Evolutionary conservation across 2,329 filamentous ascomycete genomes (phyloP).

Genomic region (Plectosphaerella plurivora): DNA sequence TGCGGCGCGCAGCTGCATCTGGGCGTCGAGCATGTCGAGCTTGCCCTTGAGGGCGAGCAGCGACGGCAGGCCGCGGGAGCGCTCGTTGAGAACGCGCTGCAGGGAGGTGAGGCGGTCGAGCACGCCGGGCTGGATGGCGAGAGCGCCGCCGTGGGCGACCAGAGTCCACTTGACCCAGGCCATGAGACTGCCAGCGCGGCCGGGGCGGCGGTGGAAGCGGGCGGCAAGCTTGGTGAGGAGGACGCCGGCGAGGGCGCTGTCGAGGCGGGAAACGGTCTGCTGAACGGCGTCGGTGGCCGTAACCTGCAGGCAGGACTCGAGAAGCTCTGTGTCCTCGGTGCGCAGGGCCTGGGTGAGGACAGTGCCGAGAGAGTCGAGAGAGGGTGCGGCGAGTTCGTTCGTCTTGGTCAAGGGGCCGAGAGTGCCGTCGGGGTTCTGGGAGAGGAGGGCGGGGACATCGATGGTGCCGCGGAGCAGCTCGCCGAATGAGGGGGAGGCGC

Average conservation of each 20-base stretch:
- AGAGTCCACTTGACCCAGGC: constrained; percentile 96
- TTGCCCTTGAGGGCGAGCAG: constrained; percentile 90
- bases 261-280: constrained; percentile 84
- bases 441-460: constrained; percentile 64
- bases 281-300: constrained; percentile 73
- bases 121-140: constrained; percentile 81
- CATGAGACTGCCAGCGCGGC: constrained; percentile 84
- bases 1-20: constrained; percentile 73
- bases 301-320: constrained; percentile 87
- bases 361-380: constrained; percentile 78
- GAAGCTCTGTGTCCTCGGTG: constrained; percentile 83
- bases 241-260: constrained; percentile 73
- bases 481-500: constrained; percentile 67
- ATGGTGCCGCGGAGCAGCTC: constrained; percentile 77
- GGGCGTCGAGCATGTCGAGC: constrained; percentile 87
- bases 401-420: constrained; percentile 29
- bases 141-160: constrained; percentile 83
- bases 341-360: constrained; percentile 91
- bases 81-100: constrained; percentile 82
- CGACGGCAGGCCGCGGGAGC: constrained; percentile 75
- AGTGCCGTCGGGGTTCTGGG: constrained; percentile 26
- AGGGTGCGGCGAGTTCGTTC: constrained; percentile 54
- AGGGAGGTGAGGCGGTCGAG: constrained; percentile 73
- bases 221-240: constrained; percentile 83
- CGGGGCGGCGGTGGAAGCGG: constrained; percentile 79